Conservation (phyloP, 2,329 filamentous ascomycete species). For the Diaporthe citriasiana region DNA sequence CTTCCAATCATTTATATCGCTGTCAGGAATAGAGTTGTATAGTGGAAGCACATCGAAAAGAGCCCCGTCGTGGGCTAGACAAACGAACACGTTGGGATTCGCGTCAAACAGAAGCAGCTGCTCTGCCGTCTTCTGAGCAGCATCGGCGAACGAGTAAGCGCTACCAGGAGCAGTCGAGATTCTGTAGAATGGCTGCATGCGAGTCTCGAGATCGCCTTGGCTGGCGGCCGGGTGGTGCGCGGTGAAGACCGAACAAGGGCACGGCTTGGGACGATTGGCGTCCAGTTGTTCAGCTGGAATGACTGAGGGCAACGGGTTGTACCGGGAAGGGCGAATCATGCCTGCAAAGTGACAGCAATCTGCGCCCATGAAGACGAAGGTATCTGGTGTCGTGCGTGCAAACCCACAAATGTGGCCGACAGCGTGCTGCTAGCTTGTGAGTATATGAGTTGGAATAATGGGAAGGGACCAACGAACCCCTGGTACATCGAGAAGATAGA, state of each 20-base stretch:
- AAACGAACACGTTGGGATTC: neutral
- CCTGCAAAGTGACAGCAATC: slow-evolving; percentile 6
- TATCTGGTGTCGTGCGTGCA: slow-evolving; percentile 5
- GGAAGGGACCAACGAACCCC: neutral
- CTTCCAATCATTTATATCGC: slow-evolving; percentile 1
- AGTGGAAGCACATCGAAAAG: neutral
- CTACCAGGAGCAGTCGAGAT: neutral
- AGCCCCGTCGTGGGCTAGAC: slow-evolving; percentile 9
- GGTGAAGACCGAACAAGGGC: neutral
- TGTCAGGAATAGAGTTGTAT: neutral
- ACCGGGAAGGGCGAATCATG: neutral
- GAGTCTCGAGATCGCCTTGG: neutral
- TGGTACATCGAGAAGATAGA: slow-evolving; percentile 18
- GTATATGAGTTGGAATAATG: neutral
- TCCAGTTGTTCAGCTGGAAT: neutral
- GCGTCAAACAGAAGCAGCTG: neutral
- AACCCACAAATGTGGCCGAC: slow-evolving; percentile 6
- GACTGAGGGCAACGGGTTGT: neutral
- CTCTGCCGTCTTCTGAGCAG: slow-evolving; percentile 16
- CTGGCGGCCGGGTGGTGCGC: slow-evolving; percentile 3
- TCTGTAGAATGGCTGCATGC: neutral
- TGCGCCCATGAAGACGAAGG: slow-evolving; percentile 7
- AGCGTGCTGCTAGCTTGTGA: slow-evolving; percentile 11
- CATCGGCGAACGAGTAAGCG: neutral
- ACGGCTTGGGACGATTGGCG: neutral